These are phyloP conservation scores for Candida succiphila DNA, from an alignment of 805 yeast species.

Conservation along the genomic window DNA sequence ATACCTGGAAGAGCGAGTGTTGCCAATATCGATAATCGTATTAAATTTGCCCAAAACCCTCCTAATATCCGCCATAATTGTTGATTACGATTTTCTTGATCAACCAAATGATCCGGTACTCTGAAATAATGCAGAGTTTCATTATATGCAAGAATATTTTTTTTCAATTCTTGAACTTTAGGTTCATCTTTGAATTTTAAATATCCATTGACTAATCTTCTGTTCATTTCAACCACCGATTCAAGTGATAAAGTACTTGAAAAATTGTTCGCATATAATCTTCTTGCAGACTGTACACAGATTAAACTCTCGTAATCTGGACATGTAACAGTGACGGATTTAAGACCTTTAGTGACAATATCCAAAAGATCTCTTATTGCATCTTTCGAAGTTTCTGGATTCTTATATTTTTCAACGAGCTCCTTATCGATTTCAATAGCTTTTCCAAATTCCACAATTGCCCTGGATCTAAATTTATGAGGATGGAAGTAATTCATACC, in stretches of 20 bases:
- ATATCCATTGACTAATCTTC: conserved; percentile 79
- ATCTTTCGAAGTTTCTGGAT: conserved; percentile 51
- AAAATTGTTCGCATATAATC: conserved; percentile 73
- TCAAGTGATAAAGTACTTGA: conserved; percentile 68
- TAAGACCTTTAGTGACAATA: conserved; percentile 60
- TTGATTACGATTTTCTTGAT: conserved; percentile 23
- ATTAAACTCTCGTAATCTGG: conserved; percentile 84
- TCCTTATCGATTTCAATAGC: conserved; percentile 62
- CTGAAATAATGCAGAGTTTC: conserved; percentile 36
- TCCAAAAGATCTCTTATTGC: conserved; percentile 69
- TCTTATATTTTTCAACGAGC: conserved; percentile 54
- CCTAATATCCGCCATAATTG: conserved; percentile 13
- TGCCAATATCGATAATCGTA: conserved; percentile 46
- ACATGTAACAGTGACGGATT: conserved; percentile 80
- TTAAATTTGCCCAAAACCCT: conserved; percentile 14
- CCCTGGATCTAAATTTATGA: conserved; percentile 90
- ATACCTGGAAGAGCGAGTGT: conserved; percentile 81
- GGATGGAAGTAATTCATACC: conserved; percentile 98
- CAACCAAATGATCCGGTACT: conserved; percentile 54
- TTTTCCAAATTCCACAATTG: conserved; percentile 88
- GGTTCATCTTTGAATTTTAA: conserved; percentile 65
- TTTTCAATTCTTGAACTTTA: conserved; percentile 46
- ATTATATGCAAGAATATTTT: conserved; percentile 64
- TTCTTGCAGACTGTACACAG: conserved; percentile 85
- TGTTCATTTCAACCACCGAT: conserved; percentile 80